Percentiles rank a stretch among this genome's conserved stretches.
These are phyloP conservation scores for Plicaturopsis crispa DNA, from an alignment of 768 basidiomycete species.

Conservation along the genomic window DNA sequence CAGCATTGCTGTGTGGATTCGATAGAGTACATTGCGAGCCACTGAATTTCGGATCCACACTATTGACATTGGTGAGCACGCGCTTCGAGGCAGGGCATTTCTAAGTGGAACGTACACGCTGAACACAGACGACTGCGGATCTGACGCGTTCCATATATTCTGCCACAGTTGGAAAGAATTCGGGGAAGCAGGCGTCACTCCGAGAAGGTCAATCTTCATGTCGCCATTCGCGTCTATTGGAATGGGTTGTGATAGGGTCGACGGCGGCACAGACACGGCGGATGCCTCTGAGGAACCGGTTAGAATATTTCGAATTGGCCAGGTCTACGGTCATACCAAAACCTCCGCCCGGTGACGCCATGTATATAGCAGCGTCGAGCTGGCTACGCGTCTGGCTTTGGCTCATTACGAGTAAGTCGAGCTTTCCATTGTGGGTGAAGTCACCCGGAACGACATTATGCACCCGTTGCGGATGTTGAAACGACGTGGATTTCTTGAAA, in stretches of 20 bases:
- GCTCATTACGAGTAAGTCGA: slow-evolving; percentile 88
- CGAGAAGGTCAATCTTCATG: slow-evolving; percentile 85
- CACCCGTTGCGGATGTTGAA: slow-evolving; percentile 51
- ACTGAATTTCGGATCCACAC: slow-evolving; percentile 51
- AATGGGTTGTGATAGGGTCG: slow-evolving; percentile 74
- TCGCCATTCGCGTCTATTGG: slow-evolving; percentile 82
- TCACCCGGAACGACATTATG: slow-evolving; percentile 89
- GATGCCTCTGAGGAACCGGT: too few relatives aligned
- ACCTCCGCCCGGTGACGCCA: slow-evolving; percentile 51
- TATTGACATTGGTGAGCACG: slow-evolving; percentile 17
- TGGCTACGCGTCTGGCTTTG: slow-evolving; percentile 38
- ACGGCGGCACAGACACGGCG: slow-evolving; percentile 50
- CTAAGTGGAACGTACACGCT: slow-evolving; percentile 45
- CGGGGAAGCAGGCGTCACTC: slow-evolving; percentile 37
- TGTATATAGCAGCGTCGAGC: slow-evolving; percentile 65
- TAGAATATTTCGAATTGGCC: too few relatives aligned
- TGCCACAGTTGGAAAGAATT: slow-evolving; percentile 62
- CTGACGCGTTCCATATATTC: slow-evolving; percentile 68
- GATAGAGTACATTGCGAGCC: slow-evolving; percentile 68
- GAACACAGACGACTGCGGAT: slow-evolving; percentile 47
- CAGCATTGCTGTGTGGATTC: slow-evolving; percentile 90
- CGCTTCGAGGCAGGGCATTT: slow-evolving; percentile 1
- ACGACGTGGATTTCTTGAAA: slow-evolving; percentile 41
- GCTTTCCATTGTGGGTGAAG: slow-evolving; percentile 84
- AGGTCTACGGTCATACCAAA: slow-evolving; percentile 71